Base-by-base conservation (phyloP, 2,329 filamentous ascomycete genomes). In the Dothideomycetes sp. region DNA sequence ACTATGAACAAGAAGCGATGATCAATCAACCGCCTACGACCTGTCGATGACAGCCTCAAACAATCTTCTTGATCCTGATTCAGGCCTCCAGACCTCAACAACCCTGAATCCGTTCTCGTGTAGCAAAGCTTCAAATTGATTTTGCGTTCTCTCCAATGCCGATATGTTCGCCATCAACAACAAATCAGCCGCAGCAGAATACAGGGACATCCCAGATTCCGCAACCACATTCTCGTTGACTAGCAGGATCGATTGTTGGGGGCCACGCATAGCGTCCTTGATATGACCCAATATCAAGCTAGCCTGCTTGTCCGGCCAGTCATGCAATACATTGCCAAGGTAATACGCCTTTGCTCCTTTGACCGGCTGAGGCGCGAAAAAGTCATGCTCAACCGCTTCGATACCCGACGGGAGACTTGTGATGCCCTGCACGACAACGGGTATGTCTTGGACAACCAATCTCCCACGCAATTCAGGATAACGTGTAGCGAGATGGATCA, bases 141-240 rank as follows among this genome's bases (percentile, higher is more conserved):
- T 47, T 44, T 63, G 58, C 0, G 58, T 62, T 8, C 61, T 51
- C 43, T 65, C 61, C 36, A 51, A 49, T 2, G 53, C 52, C 3
- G 53, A 53, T 29, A 58, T 42, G 3, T 52, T 42, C 8, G 42
- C 43, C 58, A 65, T 59, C 61, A 67, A 62, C 15, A 54, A 46
- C 36, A 62, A 47, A 46, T 67, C 63, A 15, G 62, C 41, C 14
- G 34, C 31, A 1, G 38, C 31, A 10, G 29, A 27, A 12, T 32
- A 32, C 14, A 16, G 30, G 4, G 16, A 16, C 17, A 24, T 15
- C 4, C n/a, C 16, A 9, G 27, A 31, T 12, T 30, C 38, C 4
- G 34, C 29, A n/a, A 42, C 14, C 5, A 45, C 43, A 12, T 24
- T 31, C 12, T 44, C 42, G 18, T 34, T 30, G 30, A 44, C 31